These are phyloP conservation scores for Linnemannia hyalina DNA, from an alignment of 192 early-diverging fungal genomes.

Conservation along the genomic window DNA sequence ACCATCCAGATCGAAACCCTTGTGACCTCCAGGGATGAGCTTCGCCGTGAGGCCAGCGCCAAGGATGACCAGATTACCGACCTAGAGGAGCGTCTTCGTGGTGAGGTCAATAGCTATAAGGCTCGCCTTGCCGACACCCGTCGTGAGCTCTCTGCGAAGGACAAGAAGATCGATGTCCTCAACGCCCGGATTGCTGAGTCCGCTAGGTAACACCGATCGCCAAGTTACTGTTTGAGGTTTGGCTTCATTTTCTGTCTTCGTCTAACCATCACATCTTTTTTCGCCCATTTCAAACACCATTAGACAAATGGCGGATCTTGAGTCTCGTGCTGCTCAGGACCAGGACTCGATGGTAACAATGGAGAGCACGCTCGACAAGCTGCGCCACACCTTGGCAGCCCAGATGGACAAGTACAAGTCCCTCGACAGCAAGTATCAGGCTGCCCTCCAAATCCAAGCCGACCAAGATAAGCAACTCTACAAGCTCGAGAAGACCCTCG, in stretches of 20 bases:
- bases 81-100: conserved; percentile 6
- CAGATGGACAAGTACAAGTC: conserved; percentile 28
- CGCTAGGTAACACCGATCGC: background rate
- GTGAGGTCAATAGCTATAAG: conserved; percentile 1
- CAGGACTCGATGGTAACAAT: background rate
- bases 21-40: conserved; percentile 11
- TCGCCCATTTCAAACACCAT: background rate
- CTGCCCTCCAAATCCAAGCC: background rate
- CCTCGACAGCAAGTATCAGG: conserved; percentile 28
- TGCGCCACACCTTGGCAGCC: conserved; percentile 1
- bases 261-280: background rate
- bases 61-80: conserved; percentile 12
- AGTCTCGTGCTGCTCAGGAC: conserved; percentile 10
- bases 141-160: conserved; percentile 13
- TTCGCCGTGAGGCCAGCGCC: background rate
- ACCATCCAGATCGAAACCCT: conserved; percentile 11
- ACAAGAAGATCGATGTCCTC: conserved; percentile 29
- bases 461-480: conserved; percentile 25
- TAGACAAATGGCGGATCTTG: conserved; percentile 19
- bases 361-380: conserved; percentile 13
- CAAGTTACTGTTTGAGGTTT: background rate
- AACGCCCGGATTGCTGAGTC: conserved; percentile 18
- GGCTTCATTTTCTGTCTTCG: background rate
- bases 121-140: conserved; percentile 9
- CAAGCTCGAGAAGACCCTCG: conserved; percentile 20